These are phyloP conservation scores for Aspergillus terreus DNA, from an alignment of 2,329 filamentous ascomycete genomes.

Conservation along the genomic window DNA sequence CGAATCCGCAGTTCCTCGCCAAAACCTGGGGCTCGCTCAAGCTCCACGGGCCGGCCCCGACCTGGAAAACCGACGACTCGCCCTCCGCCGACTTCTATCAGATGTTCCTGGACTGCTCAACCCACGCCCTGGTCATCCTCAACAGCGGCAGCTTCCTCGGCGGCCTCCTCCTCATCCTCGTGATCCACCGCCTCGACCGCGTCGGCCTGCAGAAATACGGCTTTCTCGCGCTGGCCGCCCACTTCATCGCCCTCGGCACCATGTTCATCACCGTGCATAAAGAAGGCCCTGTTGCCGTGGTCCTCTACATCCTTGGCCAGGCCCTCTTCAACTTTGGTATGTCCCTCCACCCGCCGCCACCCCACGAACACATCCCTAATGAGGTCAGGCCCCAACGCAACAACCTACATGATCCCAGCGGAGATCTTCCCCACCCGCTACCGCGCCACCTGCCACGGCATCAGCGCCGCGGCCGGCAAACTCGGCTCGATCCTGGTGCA, in stretches of 20 bases:
- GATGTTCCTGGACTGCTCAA: slow-evolving; percentile 37
- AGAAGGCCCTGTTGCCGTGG: slow-evolving; percentile 34
- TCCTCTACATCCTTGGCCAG: slow-evolving; percentile 45
- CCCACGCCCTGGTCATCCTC: slow-evolving; percentile 38
- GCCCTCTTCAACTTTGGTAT: slow-evolving; percentile 48
- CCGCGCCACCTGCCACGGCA: slow-evolving; percentile 52
- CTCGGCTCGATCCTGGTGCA: slow-evolving; percentile 47
- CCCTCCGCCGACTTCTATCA: slow-evolving; percentile 41
- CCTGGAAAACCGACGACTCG: slow-evolving; percentile 34
- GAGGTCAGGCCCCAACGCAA: slow-evolving; percentile 34
- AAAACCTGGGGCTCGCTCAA: slow-evolving; percentile 38
- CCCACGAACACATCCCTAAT: not conserved
- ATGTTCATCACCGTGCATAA: slow-evolving; percentile 40
- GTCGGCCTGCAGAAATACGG: slow-evolving; percentile 43
- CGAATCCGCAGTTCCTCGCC: slow-evolving; percentile 39
- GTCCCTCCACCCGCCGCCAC: not conserved
- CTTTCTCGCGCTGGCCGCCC: slow-evolving; percentile 40
- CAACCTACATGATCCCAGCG: slow-evolving; percentile 49
- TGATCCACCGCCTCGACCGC: slow-evolving; percentile 39
- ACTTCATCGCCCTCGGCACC: slow-evolving; percentile 43
- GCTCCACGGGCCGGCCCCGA: slow-evolving; percentile 24
- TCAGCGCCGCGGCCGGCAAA: slow-evolving; percentile 53
- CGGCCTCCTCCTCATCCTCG: slow-evolving; percentile 37
- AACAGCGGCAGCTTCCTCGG: slow-evolving; percentile 43
- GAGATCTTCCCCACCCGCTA: slow-evolving; percentile 56